Evolutionary conservation across 768 basidiomycete species (phyloP).

Genomic region (Amanita rubescens): DNA sequence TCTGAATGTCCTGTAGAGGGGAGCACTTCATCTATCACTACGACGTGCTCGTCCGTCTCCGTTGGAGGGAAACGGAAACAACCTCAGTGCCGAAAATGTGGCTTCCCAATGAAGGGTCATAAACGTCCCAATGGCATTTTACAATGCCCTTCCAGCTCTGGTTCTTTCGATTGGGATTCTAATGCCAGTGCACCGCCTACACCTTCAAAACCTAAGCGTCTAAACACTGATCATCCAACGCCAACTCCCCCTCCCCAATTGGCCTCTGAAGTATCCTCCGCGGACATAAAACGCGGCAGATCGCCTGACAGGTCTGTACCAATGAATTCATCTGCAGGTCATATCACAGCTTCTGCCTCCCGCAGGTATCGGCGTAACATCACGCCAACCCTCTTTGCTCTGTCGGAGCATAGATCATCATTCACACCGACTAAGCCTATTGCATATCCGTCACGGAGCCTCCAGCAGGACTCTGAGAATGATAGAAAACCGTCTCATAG

Average conservation of each 20-base stretch:
- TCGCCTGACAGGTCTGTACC: neutral
- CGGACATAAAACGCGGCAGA: neutral
- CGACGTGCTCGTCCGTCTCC: neutral
- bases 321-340: neutral
- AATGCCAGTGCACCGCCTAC: neutral
- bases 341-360: neutral
- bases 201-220: neutral
- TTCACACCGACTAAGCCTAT: neutral
- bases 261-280: neutral
- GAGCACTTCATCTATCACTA: neutral
- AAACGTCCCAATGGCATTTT: neutral
- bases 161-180: neutral
- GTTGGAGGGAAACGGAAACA: neutral
- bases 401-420: neutral
- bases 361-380: neutral
- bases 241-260: neutral
- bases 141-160: neutral
- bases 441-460: neutral
- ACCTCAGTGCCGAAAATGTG: neutral
- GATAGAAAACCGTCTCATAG: neutral
- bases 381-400: neutral
- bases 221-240: neutral
- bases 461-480: neutral
- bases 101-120: slow-evolving; percentile 5
- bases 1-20: neutral